These are phyloP conservation scores for Jaapia argillacea DNA, from an alignment of 768 basidiomycete genomes.

Conservation along the genomic window DNA sequence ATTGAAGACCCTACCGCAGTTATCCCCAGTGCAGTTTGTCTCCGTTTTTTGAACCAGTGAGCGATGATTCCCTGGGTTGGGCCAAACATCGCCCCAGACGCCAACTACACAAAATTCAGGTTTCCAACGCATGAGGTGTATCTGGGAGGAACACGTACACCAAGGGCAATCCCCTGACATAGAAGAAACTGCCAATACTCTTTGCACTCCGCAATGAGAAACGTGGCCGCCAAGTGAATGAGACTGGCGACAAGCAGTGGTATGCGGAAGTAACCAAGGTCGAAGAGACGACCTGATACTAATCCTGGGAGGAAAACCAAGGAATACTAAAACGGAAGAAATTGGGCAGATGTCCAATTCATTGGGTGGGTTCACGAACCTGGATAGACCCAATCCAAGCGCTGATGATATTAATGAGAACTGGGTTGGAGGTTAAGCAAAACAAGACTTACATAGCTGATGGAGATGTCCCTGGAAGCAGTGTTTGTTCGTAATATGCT, in stretches of 20 bases:
- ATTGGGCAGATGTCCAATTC: not conserved
- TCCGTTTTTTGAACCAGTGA: slow-evolving; percentile 63
- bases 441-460: slow-evolving; percentile 44
- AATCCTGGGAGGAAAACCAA: slow-evolving; percentile 55
- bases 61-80: slow-evolving; percentile 49
- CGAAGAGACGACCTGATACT: slow-evolving; percentile 59
- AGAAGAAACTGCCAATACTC: slow-evolving; percentile 73
- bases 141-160: slow-evolving; percentile 29
- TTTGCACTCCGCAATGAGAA: slow-evolving; percentile 63
- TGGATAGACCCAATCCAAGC: slow-evolving; percentile 79
- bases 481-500: slow-evolving; percentile 50
- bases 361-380: slow-evolving; percentile 20
- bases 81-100: slow-evolving; percentile 48
- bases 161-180: slow-evolving; percentile 60
- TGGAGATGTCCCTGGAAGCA: slow-evolving; percentile 38
- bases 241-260: slow-evolving; percentile 38
- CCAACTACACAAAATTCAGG: slow-evolving; percentile 10
- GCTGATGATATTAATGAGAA: slow-evolving; percentile 13
- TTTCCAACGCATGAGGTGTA: slow-evolving; percentile 2
- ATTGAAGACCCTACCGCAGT: slow-evolving; percentile 56
- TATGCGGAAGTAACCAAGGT: slow-evolving; percentile 54
- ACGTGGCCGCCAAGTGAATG: slow-evolving; percentile 42
- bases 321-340: slow-evolving; percentile 41
- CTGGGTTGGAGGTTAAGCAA: not conserved
- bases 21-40: slow-evolving; percentile 50